These are phyloP conservation scores for Fagus crenata DNA, from an alignment of 306 rosid genomes.

Conservation along the genomic window DNA sequence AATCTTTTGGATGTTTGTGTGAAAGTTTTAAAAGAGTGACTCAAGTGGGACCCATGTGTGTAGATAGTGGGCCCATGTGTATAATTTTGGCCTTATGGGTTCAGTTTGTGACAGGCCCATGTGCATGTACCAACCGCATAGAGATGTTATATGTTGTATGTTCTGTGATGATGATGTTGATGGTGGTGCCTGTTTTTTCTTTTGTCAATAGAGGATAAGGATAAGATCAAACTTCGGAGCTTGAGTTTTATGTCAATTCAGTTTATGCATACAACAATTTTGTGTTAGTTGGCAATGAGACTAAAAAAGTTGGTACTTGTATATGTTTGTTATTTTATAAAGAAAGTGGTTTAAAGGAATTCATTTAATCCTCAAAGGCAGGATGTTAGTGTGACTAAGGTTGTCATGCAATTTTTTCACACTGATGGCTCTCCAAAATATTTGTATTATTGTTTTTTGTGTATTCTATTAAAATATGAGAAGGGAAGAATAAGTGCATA, in stretches of 20 bases:
- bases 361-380: neutral
- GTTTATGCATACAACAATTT: neutral
- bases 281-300: conserved; percentile 15
- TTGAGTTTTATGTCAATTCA: neutral
- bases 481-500: too few relatives aligned
- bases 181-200: neutral
- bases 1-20: neutral
- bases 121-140: neutral
- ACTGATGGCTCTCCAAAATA: too few relatives aligned
- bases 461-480: too few relatives aligned
- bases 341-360: neutral
- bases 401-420: neutral
- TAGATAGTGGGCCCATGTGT: neutral
- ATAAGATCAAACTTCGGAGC: neutral
- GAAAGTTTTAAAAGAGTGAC: neutral
- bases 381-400: neutral
- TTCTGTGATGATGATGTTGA: neutral
- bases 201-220: conserved; percentile 5
- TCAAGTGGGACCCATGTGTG: neutral
- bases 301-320: neutral
- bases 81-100: neutral
- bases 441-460: too few relatives aligned
- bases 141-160: too few relatives aligned
- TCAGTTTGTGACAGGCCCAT: neutral
- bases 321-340: neutral